Evolutionary conservation across 2,329 filamentous ascomycete species (phyloP).

Genomic region (Colletotrichum cordylinicola): DNA sequence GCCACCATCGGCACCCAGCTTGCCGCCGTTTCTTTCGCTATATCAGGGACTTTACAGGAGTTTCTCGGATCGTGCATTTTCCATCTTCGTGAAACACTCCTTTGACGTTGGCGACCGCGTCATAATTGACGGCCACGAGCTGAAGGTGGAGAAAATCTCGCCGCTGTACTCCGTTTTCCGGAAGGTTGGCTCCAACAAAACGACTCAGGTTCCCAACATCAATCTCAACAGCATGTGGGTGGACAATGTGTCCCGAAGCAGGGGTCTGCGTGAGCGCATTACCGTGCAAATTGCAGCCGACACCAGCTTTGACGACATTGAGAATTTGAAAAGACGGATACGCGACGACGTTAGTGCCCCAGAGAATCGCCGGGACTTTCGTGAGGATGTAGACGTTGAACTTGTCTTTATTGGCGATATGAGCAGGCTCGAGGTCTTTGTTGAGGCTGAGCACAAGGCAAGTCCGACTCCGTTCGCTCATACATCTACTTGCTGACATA

Average conservation of each 20-base stretch:
- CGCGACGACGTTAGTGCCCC: constrained; percentile 69
- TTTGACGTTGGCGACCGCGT: constrained; percentile 74
- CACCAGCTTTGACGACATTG: constrained; percentile 71
- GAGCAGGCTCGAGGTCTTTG: constrained; percentile 57
- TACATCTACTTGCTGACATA: not conserved
- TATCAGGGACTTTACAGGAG: constrained; percentile 72
- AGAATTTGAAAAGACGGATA: constrained; percentile 49
- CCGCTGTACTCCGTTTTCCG: constrained; percentile 25
- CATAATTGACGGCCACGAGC: constrained; percentile 56
- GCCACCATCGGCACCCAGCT: constrained; percentile 61
- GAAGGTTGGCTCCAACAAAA: constrained; percentile 16
- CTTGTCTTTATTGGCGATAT: constrained; percentile 33
- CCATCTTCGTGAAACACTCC: constrained; percentile 73
- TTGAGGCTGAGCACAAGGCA: constrained; percentile 48
- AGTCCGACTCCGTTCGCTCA: not conserved
- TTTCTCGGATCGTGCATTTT: constrained; percentile 72
- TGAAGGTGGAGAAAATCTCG: constrained; percentile 26
- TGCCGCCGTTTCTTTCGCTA: constrained; percentile 71
- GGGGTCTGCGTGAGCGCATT: constrained; percentile 68
- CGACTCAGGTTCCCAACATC: constrained; percentile 51
- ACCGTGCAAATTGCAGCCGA: constrained; percentile 71
- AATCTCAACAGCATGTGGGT: constrained; percentile 73
- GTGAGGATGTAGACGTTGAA: constrained; percentile 71
- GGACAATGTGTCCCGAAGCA: constrained; percentile 71
- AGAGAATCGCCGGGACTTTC: constrained; percentile 66